phyloP scores from a whole-genome alignment of 129 eudicot genomes.

The Escallonia rubra region DNA sequence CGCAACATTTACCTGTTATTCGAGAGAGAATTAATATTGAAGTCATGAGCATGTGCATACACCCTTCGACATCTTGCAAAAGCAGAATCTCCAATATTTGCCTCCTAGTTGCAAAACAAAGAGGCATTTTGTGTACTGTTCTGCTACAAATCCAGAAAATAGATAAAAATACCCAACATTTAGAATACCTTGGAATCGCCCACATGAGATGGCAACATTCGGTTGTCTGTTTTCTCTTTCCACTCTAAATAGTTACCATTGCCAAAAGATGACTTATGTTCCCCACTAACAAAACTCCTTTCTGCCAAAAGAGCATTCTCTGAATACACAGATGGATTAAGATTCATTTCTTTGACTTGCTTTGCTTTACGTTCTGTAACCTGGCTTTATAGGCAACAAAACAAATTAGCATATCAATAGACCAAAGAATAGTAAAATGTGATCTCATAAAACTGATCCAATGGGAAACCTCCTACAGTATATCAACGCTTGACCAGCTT shows the following conservation, averaged over 20 bases:
- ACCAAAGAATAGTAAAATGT: no score
- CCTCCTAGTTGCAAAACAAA: constrained; percentile 36
- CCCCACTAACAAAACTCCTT: constrained; percentile 47
- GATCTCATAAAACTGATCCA: no score
- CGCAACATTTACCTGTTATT: constrained; percentile 55
- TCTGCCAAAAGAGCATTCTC: constrained; percentile 70
- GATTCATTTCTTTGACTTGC: constrained; percentile 61
- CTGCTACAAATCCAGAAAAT: neutral
- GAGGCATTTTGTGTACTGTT: constrained; percentile 2
- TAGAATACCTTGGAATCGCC: constrained; percentile 31
- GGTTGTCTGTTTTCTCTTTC: constrained; percentile 30
- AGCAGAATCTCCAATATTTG: constrained; percentile 34
- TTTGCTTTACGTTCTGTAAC: constrained; percentile 56
- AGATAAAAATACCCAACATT: neutral
- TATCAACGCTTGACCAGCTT: no score
- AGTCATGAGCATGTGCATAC: constrained; percentile 92
- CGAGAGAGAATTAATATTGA: constrained; percentile 71
- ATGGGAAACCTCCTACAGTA: no score
- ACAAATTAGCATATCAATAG: constrained; percentile 6
- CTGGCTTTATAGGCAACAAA: constrained; percentile 42
- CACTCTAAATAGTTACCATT: constrained; percentile 49
- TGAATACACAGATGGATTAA: constrained; percentile 36
- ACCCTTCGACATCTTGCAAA: constrained; percentile 71
- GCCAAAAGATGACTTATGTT: constrained; percentile 26
- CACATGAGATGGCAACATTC: constrained; percentile 18